A percentile compares a stretch with the other conserved stretches of the same genome.
phyloP scores from a whole-genome alignment of 352 stramenopile genomes.

The Phytopythium litorale region DNA sequence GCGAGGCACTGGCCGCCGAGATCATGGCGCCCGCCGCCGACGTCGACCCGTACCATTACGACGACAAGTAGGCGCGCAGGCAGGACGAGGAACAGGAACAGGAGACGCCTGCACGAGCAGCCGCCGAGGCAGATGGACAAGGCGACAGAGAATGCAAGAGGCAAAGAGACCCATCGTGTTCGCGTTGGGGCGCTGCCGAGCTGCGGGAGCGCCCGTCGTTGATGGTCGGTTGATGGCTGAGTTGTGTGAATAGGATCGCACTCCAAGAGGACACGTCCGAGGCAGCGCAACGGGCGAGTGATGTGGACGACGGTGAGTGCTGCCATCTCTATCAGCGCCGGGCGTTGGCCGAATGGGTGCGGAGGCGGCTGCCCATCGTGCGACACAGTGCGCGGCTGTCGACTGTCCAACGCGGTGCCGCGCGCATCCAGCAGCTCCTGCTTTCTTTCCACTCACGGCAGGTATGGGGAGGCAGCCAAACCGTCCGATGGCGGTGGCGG shows the following conservation, averaged over 20 bases:
- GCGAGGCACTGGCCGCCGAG: constrained; percentile 50
- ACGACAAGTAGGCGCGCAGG: constrained; percentile 58
- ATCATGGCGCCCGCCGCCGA: constrained; percentile 76
- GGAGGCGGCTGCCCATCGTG: not conserved
- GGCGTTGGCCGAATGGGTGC: no score
- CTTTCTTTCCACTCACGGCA: not conserved
- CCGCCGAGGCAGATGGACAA: not conserved
- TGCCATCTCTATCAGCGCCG: no score
- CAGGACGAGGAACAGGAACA: not conserved
- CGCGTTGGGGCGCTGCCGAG: not conserved
- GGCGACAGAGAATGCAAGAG: not conserved
- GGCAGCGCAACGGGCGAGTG: no score
- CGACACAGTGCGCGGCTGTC: not conserved
- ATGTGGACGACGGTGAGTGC: not conserved
- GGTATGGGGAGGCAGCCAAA: no score
- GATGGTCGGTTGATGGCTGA: not conserved
- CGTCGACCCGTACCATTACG: constrained; percentile 83
- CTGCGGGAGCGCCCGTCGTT: no score
- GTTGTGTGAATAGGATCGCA: not conserved
- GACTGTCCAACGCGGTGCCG: not conserved
- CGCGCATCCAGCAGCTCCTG: not conserved
- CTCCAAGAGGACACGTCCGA: no score
- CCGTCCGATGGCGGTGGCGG: no score
- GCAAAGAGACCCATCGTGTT: not conserved
- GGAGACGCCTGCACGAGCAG: not conserved